Conservation (phyloP, 768 basidiomycete genomes). For the Agaricus subrufescens region DNA sequence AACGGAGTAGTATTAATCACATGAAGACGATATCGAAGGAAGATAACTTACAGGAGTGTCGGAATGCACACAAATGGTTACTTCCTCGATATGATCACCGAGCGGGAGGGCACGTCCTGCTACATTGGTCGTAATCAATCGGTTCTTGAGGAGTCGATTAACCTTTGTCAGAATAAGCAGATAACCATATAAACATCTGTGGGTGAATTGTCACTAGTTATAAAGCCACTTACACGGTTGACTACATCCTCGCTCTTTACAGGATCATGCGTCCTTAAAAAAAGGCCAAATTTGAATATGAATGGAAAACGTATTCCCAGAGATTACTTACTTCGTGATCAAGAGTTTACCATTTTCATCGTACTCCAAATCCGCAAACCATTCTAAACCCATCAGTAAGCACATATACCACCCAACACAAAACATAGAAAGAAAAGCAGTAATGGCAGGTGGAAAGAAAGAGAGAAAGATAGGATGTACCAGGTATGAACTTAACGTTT, state of each 20-base stretch:
- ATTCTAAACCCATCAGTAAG: conserved; percentile 34
- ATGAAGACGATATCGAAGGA: conserved; percentile 1
- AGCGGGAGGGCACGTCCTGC: conserved; percentile 36
- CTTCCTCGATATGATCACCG: conserved; percentile 37
- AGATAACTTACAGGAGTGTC: conserved; percentile 50
- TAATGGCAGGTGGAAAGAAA: not conserved
- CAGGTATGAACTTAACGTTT: conserved; percentile 59
- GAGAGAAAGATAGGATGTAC: conserved; percentile 20
- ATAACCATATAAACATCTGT: not conserved
- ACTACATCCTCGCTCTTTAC: conserved; percentile 37
- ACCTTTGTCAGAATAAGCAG: conserved; percentile 26
- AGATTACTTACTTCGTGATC: conserved; percentile 45
- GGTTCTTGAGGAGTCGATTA: conserved; percentile 34
- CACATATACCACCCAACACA: not conserved
- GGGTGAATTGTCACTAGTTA: too few species aligned
- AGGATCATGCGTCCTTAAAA: conserved; percentile 43
- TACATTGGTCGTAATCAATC: conserved; percentile 42
- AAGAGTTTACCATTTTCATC: conserved; percentile 49
- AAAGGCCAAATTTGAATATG: not conserved
- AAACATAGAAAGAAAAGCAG: too few species aligned
- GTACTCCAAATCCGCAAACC: conserved; percentile 68
- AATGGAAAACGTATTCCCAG: not conserved
- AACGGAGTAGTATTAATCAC: not conserved
- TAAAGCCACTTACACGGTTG: conserved; percentile 31
- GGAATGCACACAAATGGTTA: conserved; percentile 63